phyloP scores from a whole-genome alignment of 1,284 basidiomycete species.

The Leccinum griseonigrum region DNA sequence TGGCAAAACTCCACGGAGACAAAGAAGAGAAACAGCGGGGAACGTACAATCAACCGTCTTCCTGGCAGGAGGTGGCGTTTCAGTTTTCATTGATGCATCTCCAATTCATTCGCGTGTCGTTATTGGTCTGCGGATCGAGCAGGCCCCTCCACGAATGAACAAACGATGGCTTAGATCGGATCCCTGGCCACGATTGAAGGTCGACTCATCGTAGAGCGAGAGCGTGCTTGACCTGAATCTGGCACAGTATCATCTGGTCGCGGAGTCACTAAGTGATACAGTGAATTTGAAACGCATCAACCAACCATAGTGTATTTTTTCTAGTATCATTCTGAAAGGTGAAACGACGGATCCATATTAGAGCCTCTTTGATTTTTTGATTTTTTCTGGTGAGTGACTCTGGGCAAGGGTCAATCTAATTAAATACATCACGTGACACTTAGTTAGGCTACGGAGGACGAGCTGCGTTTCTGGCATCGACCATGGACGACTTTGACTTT shows the following conservation, averaged over 20 bases:
- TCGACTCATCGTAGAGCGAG: background rate
- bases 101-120: background rate
- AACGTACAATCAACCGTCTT: background rate
- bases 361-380: no score
- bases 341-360: no score
- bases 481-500: constrained; percentile 58
- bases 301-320: no score
- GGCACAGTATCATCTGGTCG: background rate
- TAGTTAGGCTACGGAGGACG: background rate
- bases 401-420: background rate
- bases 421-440: constrained; percentile 11
- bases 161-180: background rate
- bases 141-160: background rate
- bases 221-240: background rate
- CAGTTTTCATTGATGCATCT: background rate
- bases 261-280: no score
- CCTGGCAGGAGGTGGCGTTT: background rate
- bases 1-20: background rate
- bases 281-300: no score
- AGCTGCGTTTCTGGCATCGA: constrained; percentile 5
- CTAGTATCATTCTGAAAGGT: no score
- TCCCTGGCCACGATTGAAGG: background rate
- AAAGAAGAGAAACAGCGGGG: background rate
- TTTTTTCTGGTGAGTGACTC: no score
- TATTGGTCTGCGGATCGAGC: background rate